Percentiles rank a stretch among this genome's conserved stretches.
Evolutionary conservation across 164 flowering plant species (phyloP).

Genomic region (Magnolia changhungtana): DNA sequence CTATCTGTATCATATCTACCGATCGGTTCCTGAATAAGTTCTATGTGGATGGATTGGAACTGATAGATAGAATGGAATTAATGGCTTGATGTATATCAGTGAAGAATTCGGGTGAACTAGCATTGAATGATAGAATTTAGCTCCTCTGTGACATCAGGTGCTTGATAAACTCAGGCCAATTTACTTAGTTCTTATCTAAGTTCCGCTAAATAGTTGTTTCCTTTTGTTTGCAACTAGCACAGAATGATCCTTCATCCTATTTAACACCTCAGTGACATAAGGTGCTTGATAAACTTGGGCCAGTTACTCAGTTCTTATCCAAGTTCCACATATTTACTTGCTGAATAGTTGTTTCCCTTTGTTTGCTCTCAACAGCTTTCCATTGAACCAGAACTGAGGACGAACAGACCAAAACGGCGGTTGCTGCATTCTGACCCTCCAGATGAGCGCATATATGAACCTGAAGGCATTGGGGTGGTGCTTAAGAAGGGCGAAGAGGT

Average conservation of each 20-base stretch:
- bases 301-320: neutral
- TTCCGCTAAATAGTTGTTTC: neutral
- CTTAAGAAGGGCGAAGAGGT: slow-evolving; percentile 94
- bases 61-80: too few relatives aligned
- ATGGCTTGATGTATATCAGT: too few relatives aligned
- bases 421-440: slow-evolving; percentile 60
- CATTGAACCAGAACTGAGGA: slow-evolving; percentile 76
- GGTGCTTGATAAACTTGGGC: too few relatives aligned
- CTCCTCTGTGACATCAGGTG: too few relatives aligned
- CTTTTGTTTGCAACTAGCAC: neutral
- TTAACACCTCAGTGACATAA: too few relatives aligned
- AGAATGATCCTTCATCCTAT: too few relatives aligned
- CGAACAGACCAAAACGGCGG: slow-evolving; percentile 64
- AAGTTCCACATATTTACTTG: neutral
- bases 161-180: too few relatives aligned
- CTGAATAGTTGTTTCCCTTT: neutral
- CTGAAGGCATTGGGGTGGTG: slow-evolving; percentile 57
- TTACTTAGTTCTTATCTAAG: neutral
- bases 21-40: too few relatives aligned
- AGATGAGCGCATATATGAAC: slow-evolving; percentile 69
- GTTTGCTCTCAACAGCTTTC: slow-evolving; percentile 53
- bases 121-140: too few relatives aligned
- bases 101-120: too few relatives aligned
- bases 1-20: too few relatives aligned
- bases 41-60: too few relatives aligned